Conservation (phyloP, 2,329 filamentous ascomycete species). For the Annulohypoxylon truncatum region DNA sequence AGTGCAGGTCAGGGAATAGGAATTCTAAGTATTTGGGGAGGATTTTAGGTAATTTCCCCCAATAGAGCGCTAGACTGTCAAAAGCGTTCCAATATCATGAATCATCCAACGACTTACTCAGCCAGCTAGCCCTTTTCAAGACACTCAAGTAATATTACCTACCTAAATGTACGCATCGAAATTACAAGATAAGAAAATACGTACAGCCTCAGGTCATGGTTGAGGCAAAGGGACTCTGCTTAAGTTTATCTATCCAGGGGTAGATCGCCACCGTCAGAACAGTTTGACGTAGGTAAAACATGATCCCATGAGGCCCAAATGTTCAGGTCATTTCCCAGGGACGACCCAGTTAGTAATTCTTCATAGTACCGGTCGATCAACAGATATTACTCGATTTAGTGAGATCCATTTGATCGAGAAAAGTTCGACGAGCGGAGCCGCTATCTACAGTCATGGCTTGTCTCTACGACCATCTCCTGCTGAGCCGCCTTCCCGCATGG, state of each 20-base stretch:
- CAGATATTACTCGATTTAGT: not conserved
- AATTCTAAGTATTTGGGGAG: not conserved
- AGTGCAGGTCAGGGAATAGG: not conserved
- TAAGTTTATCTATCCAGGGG: not conserved
- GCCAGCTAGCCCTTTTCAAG: not conserved
- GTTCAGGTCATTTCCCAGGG: not conserved
- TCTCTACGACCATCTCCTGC: slow-evolving; percentile 9
- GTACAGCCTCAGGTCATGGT: slow-evolving; percentile 3
- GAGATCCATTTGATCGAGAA: slow-evolving; percentile 3
- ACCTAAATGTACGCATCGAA: not conserved
- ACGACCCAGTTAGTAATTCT: not conserved
- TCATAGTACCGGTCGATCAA: not conserved
- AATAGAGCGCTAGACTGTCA: slow-evolving; percentile 9
- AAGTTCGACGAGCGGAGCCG: slow-evolving; percentile 4
- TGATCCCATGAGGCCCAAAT: not conserved
- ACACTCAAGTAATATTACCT: not conserved
- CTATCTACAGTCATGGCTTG: not conserved
- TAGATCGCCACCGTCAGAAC: not conserved
- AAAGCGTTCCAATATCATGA: slow-evolving; percentile 8
- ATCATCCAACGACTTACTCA: slow-evolving; percentile 8
- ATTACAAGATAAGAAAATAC: slow-evolving; percentile 17
- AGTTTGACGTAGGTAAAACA: not conserved
- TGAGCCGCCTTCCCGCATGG: slow-evolving; percentile 29
- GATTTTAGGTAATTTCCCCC: slow-evolving; percentile 20
- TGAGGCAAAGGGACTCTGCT: slow-evolving; percentile 1